Evolutionary conservation across 2,329 filamentous ascomycete species (phyloP).

Genomic region (Alternaria postmessia): DNA sequence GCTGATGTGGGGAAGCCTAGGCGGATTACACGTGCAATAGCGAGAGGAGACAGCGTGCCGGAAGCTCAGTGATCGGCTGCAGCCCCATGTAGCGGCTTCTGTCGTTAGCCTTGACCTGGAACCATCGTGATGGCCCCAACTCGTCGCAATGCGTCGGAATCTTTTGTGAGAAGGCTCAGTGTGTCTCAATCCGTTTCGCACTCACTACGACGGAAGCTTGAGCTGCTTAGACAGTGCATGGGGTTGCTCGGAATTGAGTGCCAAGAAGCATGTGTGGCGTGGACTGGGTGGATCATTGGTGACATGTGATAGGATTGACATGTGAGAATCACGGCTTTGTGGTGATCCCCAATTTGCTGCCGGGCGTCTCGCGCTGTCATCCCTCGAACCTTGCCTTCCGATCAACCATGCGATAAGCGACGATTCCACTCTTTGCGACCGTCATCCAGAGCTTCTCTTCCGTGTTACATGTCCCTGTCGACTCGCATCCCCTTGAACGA

Average conservation of each 20-base stretch:
- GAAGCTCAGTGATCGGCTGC: constrained; percentile 1
- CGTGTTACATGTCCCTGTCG: constrained; percentile 9
- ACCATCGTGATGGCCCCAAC: not conserved
- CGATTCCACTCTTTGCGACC: constrained; percentile 3
- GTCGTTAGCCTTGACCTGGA: constrained; percentile 1
- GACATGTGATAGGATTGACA: constrained; percentile 35
- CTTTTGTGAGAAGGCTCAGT: not conserved
- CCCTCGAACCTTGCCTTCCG: constrained; percentile 11
- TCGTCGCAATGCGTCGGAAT: not conserved
- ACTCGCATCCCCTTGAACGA: constrained; percentile 16
- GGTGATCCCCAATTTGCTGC: constrained; percentile 29
- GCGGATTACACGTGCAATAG: constrained; percentile 10
- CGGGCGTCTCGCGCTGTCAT: constrained; percentile 14
- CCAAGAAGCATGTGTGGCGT: constrained; percentile 25
- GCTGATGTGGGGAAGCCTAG: constrained; percentile 9
- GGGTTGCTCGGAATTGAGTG: constrained; percentile 6
- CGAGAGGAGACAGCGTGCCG: not conserved
- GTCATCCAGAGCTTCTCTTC: not conserved
- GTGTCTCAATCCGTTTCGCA: not conserved
- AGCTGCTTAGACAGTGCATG: not conserved
- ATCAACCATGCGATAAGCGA: constrained; percentile 15
- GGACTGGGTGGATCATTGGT: constrained; percentile 23
- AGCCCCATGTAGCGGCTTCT: constrained; percentile 1
- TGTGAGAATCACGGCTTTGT: constrained; percentile 34
- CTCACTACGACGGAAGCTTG: not conserved